phyloP scores from a whole-genome alignment of 768 basidiomycete genomes.

The Podaxis rugospora region DNA sequence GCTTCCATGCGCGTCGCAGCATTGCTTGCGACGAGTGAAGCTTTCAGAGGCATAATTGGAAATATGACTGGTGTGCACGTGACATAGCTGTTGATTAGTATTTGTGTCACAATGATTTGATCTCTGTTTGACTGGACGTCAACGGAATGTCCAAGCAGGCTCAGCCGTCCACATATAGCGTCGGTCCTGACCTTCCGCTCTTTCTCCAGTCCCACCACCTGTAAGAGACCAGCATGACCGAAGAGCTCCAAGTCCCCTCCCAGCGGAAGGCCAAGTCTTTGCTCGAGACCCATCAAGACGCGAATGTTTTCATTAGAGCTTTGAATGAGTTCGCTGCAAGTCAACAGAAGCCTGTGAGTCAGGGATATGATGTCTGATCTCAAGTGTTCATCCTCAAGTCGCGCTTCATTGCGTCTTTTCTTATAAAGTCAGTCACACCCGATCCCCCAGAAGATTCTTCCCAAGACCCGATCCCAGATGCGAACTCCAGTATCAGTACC shows the following conservation, averaged over 20 bases:
- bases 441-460: not conserved
- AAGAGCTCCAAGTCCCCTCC: not conserved
- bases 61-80: constrained; percentile 5
- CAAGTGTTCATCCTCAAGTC: constrained; percentile 9
- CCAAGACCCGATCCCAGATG: not conserved
- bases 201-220: not conserved
- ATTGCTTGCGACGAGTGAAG: constrained; percentile 29
- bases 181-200: not conserved
- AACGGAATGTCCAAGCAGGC: not conserved
- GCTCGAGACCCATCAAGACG: constrained; percentile 4
- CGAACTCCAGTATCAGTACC: not conserved
- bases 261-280: constrained; percentile 4
- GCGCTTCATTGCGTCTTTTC: not conserved
- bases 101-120: constrained; percentile 2
- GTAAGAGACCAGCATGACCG: constrained; percentile 8
- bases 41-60: not conserved
- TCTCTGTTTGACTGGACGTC: not conserved
- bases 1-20: constrained; percentile 67
- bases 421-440: not conserved
- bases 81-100: not conserved
- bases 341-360: constrained; percentile 11
- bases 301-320: not conserved
- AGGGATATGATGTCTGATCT: constrained; percentile 10
- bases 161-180: not conserved
- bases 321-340: constrained; percentile 7